These are phyloP conservation scores for Calycina herbarum DNA, from an alignment of 2,329 filamentous ascomycete genomes.

Conservation along the genomic window DNA sequence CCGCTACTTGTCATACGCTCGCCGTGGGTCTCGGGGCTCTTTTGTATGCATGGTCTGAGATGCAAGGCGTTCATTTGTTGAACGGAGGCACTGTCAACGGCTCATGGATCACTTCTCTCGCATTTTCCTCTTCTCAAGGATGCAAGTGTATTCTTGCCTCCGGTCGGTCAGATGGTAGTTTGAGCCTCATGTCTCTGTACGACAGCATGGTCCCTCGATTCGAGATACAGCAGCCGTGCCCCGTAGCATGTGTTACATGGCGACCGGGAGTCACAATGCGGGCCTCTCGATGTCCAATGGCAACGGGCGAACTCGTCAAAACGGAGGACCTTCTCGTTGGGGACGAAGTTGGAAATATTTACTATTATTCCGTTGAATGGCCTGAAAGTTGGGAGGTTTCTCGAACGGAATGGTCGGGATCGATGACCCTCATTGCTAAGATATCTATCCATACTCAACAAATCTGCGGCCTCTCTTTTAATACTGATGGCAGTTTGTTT, in stretches of 20 bases:
- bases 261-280: constrained; percentile 61
- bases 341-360: constrained; percentile 78
- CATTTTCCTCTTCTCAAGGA: constrained; percentile 81
- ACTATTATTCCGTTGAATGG: constrained; percentile 92
- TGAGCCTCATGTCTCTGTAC: constrained; percentile 76
- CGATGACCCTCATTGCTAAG: constrained; percentile 73
- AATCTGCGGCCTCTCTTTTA: constrained; percentile 92
- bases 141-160: constrained; percentile 80
- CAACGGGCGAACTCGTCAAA: constrained; percentile 51
- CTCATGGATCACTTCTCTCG: constrained; percentile 75
- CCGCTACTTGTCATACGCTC: constrained; percentile 68
- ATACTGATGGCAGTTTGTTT: constrained; percentile 71
- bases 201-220: constrained; percentile 70
- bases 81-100: constrained; percentile 49
- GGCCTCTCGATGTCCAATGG: constrained; percentile 50
- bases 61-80: constrained; percentile 60
- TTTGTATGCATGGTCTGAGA: constrained; percentile 89
- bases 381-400: constrained; percentile 61
- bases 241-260: constrained; percentile 81
- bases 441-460: constrained; percentile 83
- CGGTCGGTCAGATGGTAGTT: constrained; percentile 73
- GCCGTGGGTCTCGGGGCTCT: constrained; percentile 79
- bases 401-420: constrained; percentile 70
- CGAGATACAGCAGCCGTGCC: constrained; percentile 67
- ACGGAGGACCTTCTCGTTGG: constrained; percentile 86